Evolutionary conservation across 2,329 filamentous ascomycete genomes (phyloP).

Genomic region (Aspergillus ochraceus): DNA sequence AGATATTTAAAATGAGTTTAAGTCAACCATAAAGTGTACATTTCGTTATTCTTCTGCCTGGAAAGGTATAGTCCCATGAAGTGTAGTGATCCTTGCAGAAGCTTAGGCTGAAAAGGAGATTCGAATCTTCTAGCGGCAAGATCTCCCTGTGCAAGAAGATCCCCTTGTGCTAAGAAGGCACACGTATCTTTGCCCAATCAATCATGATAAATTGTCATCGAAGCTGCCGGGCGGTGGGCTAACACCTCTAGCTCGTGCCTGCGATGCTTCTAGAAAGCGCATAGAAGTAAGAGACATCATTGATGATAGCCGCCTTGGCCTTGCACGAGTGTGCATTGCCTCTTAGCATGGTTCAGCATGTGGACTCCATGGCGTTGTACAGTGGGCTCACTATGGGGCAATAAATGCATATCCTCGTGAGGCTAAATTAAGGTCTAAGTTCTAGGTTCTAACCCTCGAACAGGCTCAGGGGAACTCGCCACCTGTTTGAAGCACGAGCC

Average conservation of each 20-base stretch:
- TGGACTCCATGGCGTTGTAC: not conserved
- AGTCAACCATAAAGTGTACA: not conserved
- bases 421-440: not conserved
- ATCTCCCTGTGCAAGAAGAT: not conserved
- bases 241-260: not conserved
- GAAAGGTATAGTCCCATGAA: not conserved
- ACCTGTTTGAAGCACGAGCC: not conserved
- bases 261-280: not conserved
- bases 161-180: not conserved
- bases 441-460: not conserved
- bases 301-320: not conserved
- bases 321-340: not conserved
- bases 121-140: not conserved
- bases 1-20: not conserved
- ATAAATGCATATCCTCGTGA: not conserved
- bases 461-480: not conserved
- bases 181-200: not conserved
- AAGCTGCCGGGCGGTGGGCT: not conserved
- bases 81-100: not conserved
- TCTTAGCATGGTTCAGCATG: not conserved
- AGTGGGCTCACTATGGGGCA: not conserved
- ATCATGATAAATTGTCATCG: not conserved
- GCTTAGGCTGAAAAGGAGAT: not conserved
- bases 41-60: not conserved
- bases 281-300: not conserved